Base-by-base conservation (phyloP, 345 rosid species). In the Excoecaria cochinchinensis region DNA sequence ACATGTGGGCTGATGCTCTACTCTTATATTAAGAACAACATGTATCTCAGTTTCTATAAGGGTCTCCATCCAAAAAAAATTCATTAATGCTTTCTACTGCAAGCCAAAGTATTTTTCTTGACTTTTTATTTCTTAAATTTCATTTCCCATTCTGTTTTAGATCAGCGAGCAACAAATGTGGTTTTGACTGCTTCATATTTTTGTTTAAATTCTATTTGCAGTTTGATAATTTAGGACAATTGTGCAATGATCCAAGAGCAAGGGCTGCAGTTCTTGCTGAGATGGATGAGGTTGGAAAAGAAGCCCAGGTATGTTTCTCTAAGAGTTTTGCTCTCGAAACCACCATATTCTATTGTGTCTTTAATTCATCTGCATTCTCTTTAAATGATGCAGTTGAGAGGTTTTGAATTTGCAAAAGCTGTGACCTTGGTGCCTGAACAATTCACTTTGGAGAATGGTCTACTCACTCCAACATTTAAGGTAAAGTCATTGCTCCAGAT, bases 401-500 rank as follows among this genome's bases (percentile, higher is more conserved):
- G 78, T 40, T 70, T 56, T 38, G 66, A 73, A 39, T 83, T 25
- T 79, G 98, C 89, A 67, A 94, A 84, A 86, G 95, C 95, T 53
- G 90, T 92, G 70, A 91, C 91, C 39, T 84, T 94, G 82, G 97
- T 92, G 81, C 81, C 86, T 6, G 97, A 90, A 80, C 94, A 89
- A 38, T 92, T 94, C 77, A 83, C 97, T 2, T 40, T 88, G 66
- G 97, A 94, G 83, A 91, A 90, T 75, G 97, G 88, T 17, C 90
- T 94, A 47, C 87, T 94, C 21, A 94, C 97, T 47, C 95, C 97
- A 48, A 94, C 98, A 52, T 91, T 91, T 73, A 92, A 92, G 92
- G 97, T 90, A 84, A 73, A 16, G 8, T 10, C 63, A 47, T 70
- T 44, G 44, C 60, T 72, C 24, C 25, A 8, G 1, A 2, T 76